Conservation (phyloP, 2,329 filamentous ascomycete species). For the Talaromyces sp. region DNA sequence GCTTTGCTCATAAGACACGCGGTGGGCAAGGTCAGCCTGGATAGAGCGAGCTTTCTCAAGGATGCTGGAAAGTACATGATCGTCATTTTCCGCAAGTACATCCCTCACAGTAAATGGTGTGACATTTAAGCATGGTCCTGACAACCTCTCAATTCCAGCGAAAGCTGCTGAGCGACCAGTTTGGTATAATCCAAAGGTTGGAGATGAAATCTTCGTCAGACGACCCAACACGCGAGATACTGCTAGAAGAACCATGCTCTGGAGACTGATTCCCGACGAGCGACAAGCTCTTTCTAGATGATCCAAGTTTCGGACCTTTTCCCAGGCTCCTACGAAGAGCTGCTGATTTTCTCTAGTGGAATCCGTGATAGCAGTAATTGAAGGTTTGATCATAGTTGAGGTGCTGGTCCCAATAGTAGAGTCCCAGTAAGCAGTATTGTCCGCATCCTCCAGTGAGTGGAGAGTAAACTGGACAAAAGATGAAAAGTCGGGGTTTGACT, state of each 20-base stretch:
- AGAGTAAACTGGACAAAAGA: conserved; percentile 20
- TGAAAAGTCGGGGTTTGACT: conserved; percentile 17
- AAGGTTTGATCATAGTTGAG: conserved; percentile 15
- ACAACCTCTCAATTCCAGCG: conserved; percentile 19
- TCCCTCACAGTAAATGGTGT: conserved; percentile 20
- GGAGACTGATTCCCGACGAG: conserved; percentile 17
- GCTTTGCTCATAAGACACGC: conserved; percentile 25
- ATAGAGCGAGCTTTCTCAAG: conserved; percentile 14
- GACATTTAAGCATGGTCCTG: conserved; percentile 27
- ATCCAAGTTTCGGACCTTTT: conserved; percentile 19
- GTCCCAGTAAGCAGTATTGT: conserved; percentile 21
- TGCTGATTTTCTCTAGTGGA: conserved; percentile 7
- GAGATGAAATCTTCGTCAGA: conserved; percentile 15
- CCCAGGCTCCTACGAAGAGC: conserved; percentile 19
- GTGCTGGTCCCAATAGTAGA: conserved; percentile 12
- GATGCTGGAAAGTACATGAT: not conserved
- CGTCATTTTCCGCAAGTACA: not conserved
- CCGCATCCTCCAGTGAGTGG: conserved; percentile 13
- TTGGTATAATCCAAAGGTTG: conserved; percentile 27
- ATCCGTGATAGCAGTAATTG: not conserved
- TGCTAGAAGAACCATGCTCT: conserved; percentile 24
- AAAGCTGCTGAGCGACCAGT: conserved; percentile 25
- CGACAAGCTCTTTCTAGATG: conserved; percentile 17
- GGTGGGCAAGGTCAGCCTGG: conserved; percentile 20
- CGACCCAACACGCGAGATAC: conserved; percentile 21